Conservation (phyloP, 768 basidiomycete genomes). For the Suillus clintonianus region DNA sequence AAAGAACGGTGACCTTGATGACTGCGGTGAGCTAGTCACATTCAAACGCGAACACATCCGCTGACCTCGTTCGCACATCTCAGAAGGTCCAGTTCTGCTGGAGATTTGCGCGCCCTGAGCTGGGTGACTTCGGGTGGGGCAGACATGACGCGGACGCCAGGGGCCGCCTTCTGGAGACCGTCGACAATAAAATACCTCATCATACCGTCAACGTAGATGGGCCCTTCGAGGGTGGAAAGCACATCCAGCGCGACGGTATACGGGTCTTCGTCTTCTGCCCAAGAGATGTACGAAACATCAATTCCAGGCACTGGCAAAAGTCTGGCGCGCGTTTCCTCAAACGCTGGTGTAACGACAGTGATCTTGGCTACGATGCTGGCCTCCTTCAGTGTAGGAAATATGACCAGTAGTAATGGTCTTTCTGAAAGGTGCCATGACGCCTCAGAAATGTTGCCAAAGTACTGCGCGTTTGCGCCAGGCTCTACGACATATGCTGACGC, state of each 20-base stretch:
- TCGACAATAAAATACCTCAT: constrained; percentile 67
- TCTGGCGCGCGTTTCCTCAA: constrained; percentile 73
- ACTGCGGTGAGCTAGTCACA: constrained; percentile 1
- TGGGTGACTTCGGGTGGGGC: constrained; percentile 57
- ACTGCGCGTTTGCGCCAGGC: constrained; percentile 70
- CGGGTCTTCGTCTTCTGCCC: constrained; percentile 71
- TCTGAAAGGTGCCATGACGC: constrained; percentile 73
- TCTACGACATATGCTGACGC: constrained; percentile 78
- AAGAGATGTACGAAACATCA: constrained; percentile 49
- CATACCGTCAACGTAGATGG: constrained; percentile 61
- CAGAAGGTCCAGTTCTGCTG: constrained; percentile 67
- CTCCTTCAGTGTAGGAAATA: constrained; percentile 43
- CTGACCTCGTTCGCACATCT: constrained; percentile 79
- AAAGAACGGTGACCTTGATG: constrained; percentile 70
- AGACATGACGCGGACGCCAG: constrained; percentile 40
- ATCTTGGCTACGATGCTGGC: constrained; percentile 43
- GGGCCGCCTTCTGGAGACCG: constrained; percentile 52
- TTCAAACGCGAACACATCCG: background rate
- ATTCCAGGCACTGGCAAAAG: constrained; percentile 53
- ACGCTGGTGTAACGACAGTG: constrained; percentile 71
- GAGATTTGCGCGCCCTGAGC: constrained; percentile 75
- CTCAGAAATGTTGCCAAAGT: constrained; percentile 70
- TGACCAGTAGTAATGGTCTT: constrained; percentile 70
- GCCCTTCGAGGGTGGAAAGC: constrained; percentile 24
- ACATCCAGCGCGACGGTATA: constrained; percentile 50